Base-by-base conservation (phyloP, 257 asterid genomes). In the Solanum medicagineum region DNA sequence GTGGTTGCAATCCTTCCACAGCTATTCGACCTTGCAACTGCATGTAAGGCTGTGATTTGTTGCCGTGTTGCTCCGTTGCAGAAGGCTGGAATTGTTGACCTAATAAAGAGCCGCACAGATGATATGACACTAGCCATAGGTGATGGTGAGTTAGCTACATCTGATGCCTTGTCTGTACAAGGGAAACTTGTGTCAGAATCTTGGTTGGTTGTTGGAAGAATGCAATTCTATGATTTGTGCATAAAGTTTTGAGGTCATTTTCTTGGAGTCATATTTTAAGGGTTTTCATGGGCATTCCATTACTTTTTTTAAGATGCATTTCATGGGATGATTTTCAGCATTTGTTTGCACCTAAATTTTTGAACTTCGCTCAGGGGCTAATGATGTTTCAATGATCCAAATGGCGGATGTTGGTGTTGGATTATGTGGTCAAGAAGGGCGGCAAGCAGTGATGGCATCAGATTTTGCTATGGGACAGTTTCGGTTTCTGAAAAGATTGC, bases 331-430 rank as follows among this genome's bases (percentile, higher is more conserved):
- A 53, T 79, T 53, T 53, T 79, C 66, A 40, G 69, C 79, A 54
- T 83, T 49, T 87, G 68, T 69, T 66, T 84, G 86, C 85, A 70
- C 86, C 86, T 87, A 77, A 90, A 87, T 55, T 80, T 70, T 81
- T n/a, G 60, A 85, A 66, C 80, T 69, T 69, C 88, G 55, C 86
- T 32, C 88, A 97, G 99, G 99, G 87, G 99, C 99, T 17, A 97
- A 97, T 87, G 99, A 97, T 83, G 98, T 97, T 89, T 97, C 99
- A 83, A 97, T 97, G 99, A 97, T 97, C 88, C 99, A 97, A 95
- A 97, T 97, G 98, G 98, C 99, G 71, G 99, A 97, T 91, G 98
- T 97, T 92, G 99, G 99, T 87, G 98, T 97, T 87, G 99, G 99
- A 85, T 92, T 97, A 86, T 94, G 98, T 91, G 99, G 99, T 87